Evolutionary conservation across 176 grass and related monocot genomes (phyloP).

Genomic region (Oryza nivara): DNA sequence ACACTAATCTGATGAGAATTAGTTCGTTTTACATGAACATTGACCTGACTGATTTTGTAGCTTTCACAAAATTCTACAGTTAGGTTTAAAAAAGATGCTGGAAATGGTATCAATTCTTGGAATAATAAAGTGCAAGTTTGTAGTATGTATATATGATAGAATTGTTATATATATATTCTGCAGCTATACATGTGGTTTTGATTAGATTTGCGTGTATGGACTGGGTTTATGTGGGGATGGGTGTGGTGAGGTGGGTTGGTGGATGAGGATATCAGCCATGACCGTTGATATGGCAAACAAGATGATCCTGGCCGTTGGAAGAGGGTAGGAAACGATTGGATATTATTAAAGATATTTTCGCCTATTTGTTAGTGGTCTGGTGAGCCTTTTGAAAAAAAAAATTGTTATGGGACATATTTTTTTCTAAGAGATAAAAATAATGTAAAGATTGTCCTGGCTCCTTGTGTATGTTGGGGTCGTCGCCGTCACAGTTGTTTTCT

Average conservation of each 20-base stretch:
- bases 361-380: not conserved
- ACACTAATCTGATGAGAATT: too few relatives aligned
- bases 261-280: slow-evolving; percentile 35
- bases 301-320: slow-evolving; percentile 53
- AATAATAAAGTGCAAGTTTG: not conserved
- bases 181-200: not conserved
- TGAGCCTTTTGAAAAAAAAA: not conserved
- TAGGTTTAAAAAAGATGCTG: too few relatives aligned
- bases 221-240: not conserved
- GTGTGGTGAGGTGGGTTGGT: slow-evolving; percentile 47
- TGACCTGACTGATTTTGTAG: too few relatives aligned
- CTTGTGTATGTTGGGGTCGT: slow-evolving; percentile 26
- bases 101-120: too few relatives aligned
- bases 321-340: slow-evolving; percentile 67
- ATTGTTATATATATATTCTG: too few relatives aligned
- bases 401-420: not conserved
- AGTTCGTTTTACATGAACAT: too few relatives aligned
- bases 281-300: slow-evolving; percentile 41
- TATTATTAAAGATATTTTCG: slow-evolving; percentile 38
- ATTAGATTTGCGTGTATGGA: not conserved
- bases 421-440: not conserved
- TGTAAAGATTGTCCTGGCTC: not conserved
- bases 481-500: slow-evolving; percentile 14
- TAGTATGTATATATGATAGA: too few relatives aligned
- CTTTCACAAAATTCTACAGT: too few relatives aligned